Conservation (phyloP, 1,284 basidiomycete genomes). For the Leccinum variabile region DNA sequence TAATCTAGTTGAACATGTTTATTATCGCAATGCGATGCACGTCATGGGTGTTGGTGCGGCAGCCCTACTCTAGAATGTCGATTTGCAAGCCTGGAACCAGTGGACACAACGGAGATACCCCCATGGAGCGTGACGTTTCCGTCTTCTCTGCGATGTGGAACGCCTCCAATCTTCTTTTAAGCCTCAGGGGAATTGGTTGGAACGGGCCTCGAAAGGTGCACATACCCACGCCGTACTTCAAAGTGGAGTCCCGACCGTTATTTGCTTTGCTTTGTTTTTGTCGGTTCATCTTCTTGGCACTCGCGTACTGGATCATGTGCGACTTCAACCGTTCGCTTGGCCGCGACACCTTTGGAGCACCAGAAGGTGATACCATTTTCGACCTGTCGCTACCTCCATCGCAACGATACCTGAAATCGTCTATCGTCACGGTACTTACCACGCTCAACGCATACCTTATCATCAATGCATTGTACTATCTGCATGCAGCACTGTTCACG, state of each 20-base stretch:
- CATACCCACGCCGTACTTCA: constrained; percentile 15
- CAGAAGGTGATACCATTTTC: constrained; percentile 48
- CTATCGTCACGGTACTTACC: constrained; percentile 40
- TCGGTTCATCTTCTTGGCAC: constrained; percentile 8
- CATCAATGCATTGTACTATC: constrained; percentile 48
- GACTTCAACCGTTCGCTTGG: constrained; percentile 15
- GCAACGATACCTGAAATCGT: constrained; percentile 45
- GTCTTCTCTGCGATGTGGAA: constrained; percentile 27
- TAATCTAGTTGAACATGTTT: constrained; percentile 27
- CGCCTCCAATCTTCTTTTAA: constrained; percentile 28
- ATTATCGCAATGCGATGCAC: constrained; percentile 26
- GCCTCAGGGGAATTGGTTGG: constrained; percentile 33
- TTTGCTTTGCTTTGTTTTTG: constrained; percentile 23
- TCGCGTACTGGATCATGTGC: constrained; percentile 9
- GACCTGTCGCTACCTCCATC: constrained; percentile 42
- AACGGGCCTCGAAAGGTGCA: constrained; percentile 11
- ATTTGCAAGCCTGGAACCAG: neutral
- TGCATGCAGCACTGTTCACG: constrained; percentile 44
- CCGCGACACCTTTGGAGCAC: constrained; percentile 25
- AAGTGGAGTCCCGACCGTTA: constrained; percentile 18
- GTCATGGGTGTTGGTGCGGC: constrained; percentile 22
- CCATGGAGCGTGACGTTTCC: neutral
- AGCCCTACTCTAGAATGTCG: constrained; percentile 21
- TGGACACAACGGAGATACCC: neutral
- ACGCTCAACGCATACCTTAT: constrained; percentile 44